Conservation (phyloP, 257 asterid genomes). For the Solanum pennellii region DNA sequence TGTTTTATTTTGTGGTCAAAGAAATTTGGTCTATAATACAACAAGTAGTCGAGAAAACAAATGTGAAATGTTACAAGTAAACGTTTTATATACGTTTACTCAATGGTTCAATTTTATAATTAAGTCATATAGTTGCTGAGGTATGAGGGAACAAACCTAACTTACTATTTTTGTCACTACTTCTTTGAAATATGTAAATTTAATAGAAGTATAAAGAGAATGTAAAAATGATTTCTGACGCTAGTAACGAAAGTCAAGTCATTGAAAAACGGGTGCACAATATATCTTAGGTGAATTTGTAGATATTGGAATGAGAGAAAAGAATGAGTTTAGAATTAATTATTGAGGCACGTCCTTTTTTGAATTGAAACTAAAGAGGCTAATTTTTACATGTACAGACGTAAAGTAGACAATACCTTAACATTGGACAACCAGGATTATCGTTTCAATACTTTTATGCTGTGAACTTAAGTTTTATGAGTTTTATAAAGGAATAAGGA, state of each 20-base stretch:
- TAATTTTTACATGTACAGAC: accelerated
- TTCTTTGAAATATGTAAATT: neutral
- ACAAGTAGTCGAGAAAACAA: neutral
- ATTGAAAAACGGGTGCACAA: neutral
- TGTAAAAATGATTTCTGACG: neutral
- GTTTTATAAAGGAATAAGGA: no score
- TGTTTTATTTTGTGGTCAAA: neutral
- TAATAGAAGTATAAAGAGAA: neutral
- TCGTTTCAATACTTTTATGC: neutral
- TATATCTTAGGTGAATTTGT: neutral
- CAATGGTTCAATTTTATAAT: neutral
- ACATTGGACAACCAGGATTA: accelerated
- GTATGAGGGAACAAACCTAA: neutral
- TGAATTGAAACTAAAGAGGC: neutral
- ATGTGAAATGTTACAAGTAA: neutral
- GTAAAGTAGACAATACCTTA: neutral
- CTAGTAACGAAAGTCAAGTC: neutral
- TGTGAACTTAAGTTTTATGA: neutral
- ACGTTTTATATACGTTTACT: neutral
- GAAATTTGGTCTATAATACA: neutral
- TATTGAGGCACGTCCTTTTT: neutral
- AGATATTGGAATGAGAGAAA: neutral
- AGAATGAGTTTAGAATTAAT: neutral
- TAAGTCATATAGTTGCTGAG: neutral
- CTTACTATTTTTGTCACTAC: neutral